A percentile compares a stretch with the other conserved stretches of the same genome.
These are phyloP conservation scores for Hevea brasiliensis DNA, from an alignment of 345 rosid species.

Conservation along the genomic window DNA sequence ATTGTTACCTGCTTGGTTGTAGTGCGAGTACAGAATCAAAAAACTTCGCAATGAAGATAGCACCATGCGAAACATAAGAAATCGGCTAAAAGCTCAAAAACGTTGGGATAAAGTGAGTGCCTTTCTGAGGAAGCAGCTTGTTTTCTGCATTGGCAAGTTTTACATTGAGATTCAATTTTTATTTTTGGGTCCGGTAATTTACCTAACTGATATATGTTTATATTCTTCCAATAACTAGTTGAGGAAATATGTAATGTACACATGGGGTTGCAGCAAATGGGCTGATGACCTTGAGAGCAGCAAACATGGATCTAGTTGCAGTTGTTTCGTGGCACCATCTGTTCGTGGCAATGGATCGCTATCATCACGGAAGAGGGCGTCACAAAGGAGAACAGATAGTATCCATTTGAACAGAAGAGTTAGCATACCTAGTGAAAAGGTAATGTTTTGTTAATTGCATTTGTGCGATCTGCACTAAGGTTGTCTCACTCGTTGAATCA, in stretches of 20 bases:
- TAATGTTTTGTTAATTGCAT: slow-evolving; percentile 17
- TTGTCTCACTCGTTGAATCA: slow-evolving; percentile 4
- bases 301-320: slow-evolving; percentile 31
- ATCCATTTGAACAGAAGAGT: slow-evolving; percentile 41
- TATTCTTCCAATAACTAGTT: slow-evolving; percentile 46
- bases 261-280: slow-evolving; percentile 62
- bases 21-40: slow-evolving; percentile 87
- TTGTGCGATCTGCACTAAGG: neutral
- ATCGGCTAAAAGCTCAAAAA: slow-evolving; percentile 71
- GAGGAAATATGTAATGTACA: slow-evolving; percentile 88
- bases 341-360: slow-evolving; percentile 38
- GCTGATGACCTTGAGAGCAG: slow-evolving; percentile 35
- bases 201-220: slow-evolving; percentile 10
- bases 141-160: neutral
- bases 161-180: neutral
- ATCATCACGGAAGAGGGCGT: slow-evolving; percentile 28
- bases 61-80: slow-evolving; percentile 59
- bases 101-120: slow-evolving; percentile 79
- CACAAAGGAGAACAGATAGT: slow-evolving; percentile 22
- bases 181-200: slow-evolving; percentile 6
- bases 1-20: slow-evolving; percentile 28
- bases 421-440: slow-evolving; percentile 55
- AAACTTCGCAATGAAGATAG: slow-evolving; percentile 81
- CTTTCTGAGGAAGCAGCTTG: slow-evolving; percentile 17
- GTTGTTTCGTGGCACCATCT: slow-evolving; percentile 38